Conservation (phyloP, 2,329 filamentous ascomycete species). For the Lecanosticta acicola region DNA sequence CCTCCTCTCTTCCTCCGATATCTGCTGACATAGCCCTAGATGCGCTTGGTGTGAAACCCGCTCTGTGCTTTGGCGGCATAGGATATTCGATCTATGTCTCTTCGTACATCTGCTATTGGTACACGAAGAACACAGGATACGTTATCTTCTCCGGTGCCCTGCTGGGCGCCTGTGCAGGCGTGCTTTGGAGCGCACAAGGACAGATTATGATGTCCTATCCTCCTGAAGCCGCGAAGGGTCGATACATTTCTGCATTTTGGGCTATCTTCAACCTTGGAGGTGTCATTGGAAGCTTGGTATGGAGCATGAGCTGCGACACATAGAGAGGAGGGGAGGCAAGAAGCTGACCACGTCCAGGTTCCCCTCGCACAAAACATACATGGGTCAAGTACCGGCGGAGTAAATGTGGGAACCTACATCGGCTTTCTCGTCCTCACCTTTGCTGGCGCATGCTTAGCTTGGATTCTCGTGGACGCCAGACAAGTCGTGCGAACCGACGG, state of each 20-base stretch:
- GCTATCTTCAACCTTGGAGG: constrained; percentile 88
- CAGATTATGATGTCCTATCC: constrained; percentile 89
- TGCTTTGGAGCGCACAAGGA: constrained; percentile 76
- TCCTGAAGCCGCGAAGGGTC: constrained; percentile 70
- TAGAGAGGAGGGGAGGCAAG: too few species aligned
- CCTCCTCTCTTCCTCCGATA: too few species aligned
- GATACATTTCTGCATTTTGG: constrained; percentile 88
- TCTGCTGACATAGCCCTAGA: constrained; percentile 32
- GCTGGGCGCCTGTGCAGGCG: constrained; percentile 69
- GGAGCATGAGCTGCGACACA: too few species aligned
- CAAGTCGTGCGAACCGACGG: constrained; percentile 70
- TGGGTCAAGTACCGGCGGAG: constrained; percentile 45
- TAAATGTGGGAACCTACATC: constrained; percentile 73
- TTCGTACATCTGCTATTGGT: constrained; percentile 64
- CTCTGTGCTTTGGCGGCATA: constrained; percentile 65
- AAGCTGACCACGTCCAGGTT: constrained; percentile 36
- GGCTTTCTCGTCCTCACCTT: constrained; percentile 81
- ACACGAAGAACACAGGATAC: constrained; percentile 50
- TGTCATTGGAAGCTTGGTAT: constrained; percentile 65
- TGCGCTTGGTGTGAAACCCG: constrained; percentile 61
- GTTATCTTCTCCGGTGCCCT: constrained; percentile 69
- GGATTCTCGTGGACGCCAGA: constrained; percentile 64
- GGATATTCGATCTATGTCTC: constrained; percentile 71
- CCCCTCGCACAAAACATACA: constrained; percentile 68
- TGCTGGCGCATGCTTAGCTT: constrained; percentile 61